Evolutionary conservation across 2,329 filamentous ascomycete species (phyloP).

Genomic region (Xylaria polymorpha): DNA sequence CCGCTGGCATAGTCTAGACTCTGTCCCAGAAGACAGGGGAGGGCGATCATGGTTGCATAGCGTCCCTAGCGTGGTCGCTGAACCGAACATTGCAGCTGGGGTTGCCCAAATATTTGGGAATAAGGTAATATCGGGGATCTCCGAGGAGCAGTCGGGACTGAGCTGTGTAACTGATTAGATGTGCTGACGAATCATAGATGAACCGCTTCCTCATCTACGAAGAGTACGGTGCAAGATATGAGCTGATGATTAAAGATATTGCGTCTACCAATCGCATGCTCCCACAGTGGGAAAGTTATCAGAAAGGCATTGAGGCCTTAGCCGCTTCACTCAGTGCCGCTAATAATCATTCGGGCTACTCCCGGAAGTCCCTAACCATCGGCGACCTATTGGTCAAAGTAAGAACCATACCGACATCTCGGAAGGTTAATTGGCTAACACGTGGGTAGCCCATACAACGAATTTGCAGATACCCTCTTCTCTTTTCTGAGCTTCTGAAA

Average conservation of each 20-base stretch:
- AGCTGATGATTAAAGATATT: conserved; percentile 83
- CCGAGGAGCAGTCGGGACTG: conserved; percentile 1
- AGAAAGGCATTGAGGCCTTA: conserved; percentile 85
- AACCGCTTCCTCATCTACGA: conserved; percentile 87
- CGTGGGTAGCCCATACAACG: conserved; percentile 82
- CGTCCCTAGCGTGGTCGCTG: conserved; percentile 64
- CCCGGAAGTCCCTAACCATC: conserved; percentile 82
- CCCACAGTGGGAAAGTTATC: conserved; percentile 81
- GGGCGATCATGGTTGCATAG: conserved; percentile 58
- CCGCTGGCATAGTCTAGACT: conserved; percentile 62
- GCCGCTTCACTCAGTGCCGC: conserved; percentile 78
- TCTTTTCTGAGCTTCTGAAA: conserved; percentile 86
- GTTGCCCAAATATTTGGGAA: conserved; percentile 70
- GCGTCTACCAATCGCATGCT: conserved; percentile 74
- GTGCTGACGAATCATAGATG: conserved; percentile 65
- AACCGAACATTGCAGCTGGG: conserved; percentile 69
- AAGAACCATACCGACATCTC: conserved; percentile 33
- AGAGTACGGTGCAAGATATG: conserved; percentile 91
- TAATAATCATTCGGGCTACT: conserved; percentile 70
- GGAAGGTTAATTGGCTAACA: conserved; percentile 29
- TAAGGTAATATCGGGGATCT: conserved; percentile 58
- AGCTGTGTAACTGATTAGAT: conserved; percentile 23
- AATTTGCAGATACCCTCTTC: conserved; percentile 88
- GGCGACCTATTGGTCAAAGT: conserved; percentile 93
- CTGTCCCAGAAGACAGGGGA: conserved; percentile 56